These are phyloP conservation scores for Rhynchosporium graminicola DNA, from an alignment of 2,329 filamentous ascomycete species.

Conservation along the genomic window DNA sequence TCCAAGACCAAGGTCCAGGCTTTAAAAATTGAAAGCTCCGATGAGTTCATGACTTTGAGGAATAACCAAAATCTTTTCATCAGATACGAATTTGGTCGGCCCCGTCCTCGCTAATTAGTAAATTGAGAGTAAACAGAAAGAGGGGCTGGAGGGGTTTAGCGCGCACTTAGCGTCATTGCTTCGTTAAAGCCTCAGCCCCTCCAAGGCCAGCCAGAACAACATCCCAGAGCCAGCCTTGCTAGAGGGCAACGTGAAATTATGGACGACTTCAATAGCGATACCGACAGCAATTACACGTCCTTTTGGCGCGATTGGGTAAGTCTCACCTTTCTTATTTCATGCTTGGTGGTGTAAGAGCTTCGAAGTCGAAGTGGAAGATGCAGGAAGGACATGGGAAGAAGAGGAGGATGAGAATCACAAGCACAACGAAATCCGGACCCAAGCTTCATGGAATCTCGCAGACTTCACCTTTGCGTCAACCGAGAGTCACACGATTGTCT, in stretches of 20 bases:
- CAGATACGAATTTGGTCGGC: neutral
- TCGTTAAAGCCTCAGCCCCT: constrained; percentile 8
- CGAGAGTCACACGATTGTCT: neutral
- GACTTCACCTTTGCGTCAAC: neutral
- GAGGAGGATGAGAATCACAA: neutral
- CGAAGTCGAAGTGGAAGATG: neutral
- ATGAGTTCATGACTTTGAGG: too few species aligned
- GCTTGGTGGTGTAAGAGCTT: constrained; percentile 4
- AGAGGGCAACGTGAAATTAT: constrained; percentile 51
- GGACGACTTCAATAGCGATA: constrained; percentile 98
- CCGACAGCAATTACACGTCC: constrained; percentile 97
- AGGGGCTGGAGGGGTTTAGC: constrained; percentile 5
- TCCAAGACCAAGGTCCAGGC: too few species aligned
- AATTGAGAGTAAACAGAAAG: neutral
- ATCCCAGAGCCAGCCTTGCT: constrained; percentile 26
- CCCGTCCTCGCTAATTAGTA: neutral
- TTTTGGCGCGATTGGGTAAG: constrained; percentile 99
- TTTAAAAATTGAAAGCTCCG: too few species aligned
- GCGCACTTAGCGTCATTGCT: constrained; percentile 5
- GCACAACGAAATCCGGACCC: neutral
- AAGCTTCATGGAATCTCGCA: constrained; percentile 3
- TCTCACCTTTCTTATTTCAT: constrained; percentile 37
- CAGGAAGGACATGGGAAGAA: neutral
- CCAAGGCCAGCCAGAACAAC: constrained; percentile 8
- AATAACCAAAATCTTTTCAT: neutral